These are phyloP conservation scores for Phytophthora fragariae DNA, from an alignment of 352 stramenopile genomes.

Conservation along the genomic window DNA sequence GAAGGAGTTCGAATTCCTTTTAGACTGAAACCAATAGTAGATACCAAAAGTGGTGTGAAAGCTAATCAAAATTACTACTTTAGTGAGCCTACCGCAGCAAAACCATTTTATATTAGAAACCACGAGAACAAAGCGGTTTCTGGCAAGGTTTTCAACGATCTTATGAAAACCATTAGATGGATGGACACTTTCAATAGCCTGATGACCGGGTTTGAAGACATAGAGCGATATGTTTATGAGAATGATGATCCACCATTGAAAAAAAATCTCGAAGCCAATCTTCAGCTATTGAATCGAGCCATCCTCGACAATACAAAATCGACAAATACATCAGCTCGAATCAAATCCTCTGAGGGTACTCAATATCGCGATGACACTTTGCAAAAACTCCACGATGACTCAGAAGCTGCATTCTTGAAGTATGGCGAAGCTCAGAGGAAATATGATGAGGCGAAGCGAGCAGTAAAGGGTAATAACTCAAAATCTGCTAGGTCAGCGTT, in stretches of 20 bases:
- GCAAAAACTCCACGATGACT: too few species aligned
- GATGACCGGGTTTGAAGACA: slow-evolving; percentile 27
- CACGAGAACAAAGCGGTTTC: slow-evolving; percentile 25
- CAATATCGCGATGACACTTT: too few species aligned
- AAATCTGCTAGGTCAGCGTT: too few species aligned
- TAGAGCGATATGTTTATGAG: slow-evolving; percentile 26
- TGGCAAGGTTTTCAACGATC: slow-evolving; percentile 20
- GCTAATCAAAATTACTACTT: slow-evolving; percentile 30
- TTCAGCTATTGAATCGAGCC: slow-evolving; percentile 19
- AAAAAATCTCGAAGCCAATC: slow-evolving; percentile 31
- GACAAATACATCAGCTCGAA: slow-evolving; percentile 25
- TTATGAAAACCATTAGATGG: slow-evolving; percentile 33
- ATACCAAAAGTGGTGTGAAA: slow-evolving; percentile 23
- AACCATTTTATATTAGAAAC: slow-evolving; percentile 33
- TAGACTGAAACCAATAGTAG: slow-evolving; percentile 28
- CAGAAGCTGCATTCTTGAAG: too few species aligned
- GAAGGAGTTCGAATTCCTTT: slow-evolving; percentile 24
- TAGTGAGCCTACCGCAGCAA: slow-evolving; percentile 23
- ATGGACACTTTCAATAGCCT: slow-evolving; percentile 31
- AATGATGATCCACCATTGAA: slow-evolving; percentile 19
- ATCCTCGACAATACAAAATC: slow-evolving; percentile 30
- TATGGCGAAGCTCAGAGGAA: too few species aligned
- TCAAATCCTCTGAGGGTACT: slow-evolving; percentile 21
- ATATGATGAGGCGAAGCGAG: too few species aligned
- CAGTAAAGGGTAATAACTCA: too few species aligned